Percentiles rank a stretch among this genome's conserved stretches.
Evolutionary conservation across 2,329 filamentous ascomycete genomes (phyloP).

Genomic region (Cladophialophora bantiana): DNA sequence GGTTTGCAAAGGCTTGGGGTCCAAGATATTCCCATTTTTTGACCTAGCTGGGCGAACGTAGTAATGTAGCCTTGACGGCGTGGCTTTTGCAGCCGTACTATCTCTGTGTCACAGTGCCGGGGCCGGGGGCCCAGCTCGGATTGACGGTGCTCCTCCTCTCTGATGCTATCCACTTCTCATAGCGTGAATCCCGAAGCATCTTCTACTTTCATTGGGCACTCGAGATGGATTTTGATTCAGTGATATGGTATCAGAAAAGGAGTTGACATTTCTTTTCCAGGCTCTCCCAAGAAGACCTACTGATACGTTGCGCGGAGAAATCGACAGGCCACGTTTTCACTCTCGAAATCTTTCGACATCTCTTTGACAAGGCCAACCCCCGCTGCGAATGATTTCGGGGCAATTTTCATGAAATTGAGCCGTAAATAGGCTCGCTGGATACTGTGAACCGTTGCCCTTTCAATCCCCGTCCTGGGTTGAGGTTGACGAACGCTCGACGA

Average conservation of each 20-base stretch:
- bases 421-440: not conserved
- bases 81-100: not conserved
- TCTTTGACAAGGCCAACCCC: not conserved
- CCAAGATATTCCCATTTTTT: not conserved
- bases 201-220: not conserved
- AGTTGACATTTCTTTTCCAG: not conserved
- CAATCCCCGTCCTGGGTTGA: not conserved
- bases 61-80: not conserved
- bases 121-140: not conserved
- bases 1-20: not conserved
- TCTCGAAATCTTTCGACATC: not conserved
- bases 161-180: not conserved
- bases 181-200: not conserved
- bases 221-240: not conserved
- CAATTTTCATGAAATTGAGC: not conserved
- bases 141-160: not conserved
- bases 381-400: not conserved
- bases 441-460: not conserved
- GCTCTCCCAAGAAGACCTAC: not conserved
- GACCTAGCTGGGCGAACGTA: not conserved
- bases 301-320: not conserved
- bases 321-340: conserved; percentile 3
- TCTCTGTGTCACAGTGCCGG: not conserved
- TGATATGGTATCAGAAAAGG: not conserved
- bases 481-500: not conserved